Percentiles rank a stretch among this genome's conserved stretches.
Conservation (phyloP, 139 green algal species). For the Auxenochlorella pyrenoidosa region DNA sequence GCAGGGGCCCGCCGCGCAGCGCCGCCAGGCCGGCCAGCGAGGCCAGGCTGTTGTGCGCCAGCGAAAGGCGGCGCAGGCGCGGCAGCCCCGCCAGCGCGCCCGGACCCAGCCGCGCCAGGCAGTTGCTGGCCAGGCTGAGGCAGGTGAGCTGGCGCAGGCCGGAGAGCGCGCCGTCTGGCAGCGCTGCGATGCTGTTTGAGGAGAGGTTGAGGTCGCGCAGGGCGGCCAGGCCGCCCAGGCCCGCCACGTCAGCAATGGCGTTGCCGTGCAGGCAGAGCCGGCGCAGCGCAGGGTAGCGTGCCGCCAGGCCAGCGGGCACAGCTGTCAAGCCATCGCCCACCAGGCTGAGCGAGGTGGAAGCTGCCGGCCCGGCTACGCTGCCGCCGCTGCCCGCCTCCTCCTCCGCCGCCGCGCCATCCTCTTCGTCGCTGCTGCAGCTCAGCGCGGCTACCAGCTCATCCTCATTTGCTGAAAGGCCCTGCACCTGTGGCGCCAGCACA, state of each 20-base stretch:
- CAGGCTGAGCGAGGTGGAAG: not conserved
- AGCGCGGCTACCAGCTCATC: not conserved
- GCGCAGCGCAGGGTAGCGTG: not conserved
- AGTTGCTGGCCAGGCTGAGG: constrained; percentile 82
- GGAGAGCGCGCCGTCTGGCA: constrained; percentile 47
- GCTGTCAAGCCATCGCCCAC: constrained; percentile 25
- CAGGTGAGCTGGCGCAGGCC: constrained; percentile 48
- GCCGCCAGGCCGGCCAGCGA: constrained; percentile 37
- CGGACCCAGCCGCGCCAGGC: constrained; percentile 41
- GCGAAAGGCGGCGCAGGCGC: constrained; percentile 59
- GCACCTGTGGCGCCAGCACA: too few species aligned
- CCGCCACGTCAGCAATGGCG: constrained; percentile 59
- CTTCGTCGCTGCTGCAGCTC: not conserved
- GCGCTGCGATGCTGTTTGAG: constrained; percentile 62
- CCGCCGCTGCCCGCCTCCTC: not conserved
- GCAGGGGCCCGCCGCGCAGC: constrained; percentile 48
- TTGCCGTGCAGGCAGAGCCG: constrained; percentile 77
- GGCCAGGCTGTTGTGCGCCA: constrained; percentile 73
- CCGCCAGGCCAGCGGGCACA: constrained; percentile 1
- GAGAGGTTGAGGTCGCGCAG: constrained; percentile 76
- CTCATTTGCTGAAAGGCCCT: too few species aligned
- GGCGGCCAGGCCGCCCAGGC: constrained; percentile 44
- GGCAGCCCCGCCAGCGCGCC: constrained; percentile 51
- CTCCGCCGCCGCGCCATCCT: not conserved
- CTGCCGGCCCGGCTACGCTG: not conserved